Conservation (phyloP, 1,284 basidiomycete genomes). For the Vanrija pseudolonga region DNA sequence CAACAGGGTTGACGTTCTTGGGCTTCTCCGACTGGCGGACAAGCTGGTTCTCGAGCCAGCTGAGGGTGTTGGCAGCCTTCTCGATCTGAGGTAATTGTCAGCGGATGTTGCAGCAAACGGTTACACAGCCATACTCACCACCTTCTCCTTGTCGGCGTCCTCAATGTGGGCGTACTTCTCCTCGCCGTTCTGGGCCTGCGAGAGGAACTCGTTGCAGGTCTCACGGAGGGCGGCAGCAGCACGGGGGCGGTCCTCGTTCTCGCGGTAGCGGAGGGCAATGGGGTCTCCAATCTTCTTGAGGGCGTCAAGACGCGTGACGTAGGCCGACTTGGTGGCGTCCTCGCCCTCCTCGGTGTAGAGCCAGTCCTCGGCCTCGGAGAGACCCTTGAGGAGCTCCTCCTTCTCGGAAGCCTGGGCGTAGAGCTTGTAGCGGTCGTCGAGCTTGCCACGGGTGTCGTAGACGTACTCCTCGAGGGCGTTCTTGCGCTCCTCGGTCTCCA, state of each 20-base stretch:
- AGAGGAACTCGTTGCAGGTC: slow-evolving; percentile 75
- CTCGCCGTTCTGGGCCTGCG: slow-evolving; percentile 71
- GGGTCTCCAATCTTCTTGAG: slow-evolving; percentile 81
- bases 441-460: slow-evolving; percentile 86
- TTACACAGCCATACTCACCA: slow-evolving; percentile 57
- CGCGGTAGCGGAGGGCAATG: slow-evolving; percentile 72
- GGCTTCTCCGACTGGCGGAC: slow-evolving; percentile 76
- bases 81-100: slow-evolving; percentile 39
- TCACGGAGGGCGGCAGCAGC: slow-evolving; percentile 73
- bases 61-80: slow-evolving; percentile 65
- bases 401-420: slow-evolving; percentile 74
- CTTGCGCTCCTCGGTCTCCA: slow-evolving; percentile 94
- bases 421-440: slow-evolving; percentile 75
- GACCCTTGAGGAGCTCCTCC: slow-evolving; percentile 62
- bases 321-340: slow-evolving; percentile 86
- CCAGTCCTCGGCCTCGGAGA: slow-evolving; percentile 85
- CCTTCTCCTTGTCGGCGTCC: slow-evolving; percentile 74
- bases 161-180: slow-evolving; percentile 84
- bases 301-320: slow-evolving; percentile 70
- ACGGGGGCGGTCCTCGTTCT: slow-evolving; percentile 71
- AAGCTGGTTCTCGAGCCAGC: slow-evolving; percentile 89
- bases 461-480: slow-evolving; percentile 97
- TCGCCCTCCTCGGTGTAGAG: slow-evolving; percentile 92
- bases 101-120: not conserved
- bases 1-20: slow-evolving; percentile 79